Conservation (phyloP, 164 flowering plant species). For the Chloranthus sessilifolius region DNA sequence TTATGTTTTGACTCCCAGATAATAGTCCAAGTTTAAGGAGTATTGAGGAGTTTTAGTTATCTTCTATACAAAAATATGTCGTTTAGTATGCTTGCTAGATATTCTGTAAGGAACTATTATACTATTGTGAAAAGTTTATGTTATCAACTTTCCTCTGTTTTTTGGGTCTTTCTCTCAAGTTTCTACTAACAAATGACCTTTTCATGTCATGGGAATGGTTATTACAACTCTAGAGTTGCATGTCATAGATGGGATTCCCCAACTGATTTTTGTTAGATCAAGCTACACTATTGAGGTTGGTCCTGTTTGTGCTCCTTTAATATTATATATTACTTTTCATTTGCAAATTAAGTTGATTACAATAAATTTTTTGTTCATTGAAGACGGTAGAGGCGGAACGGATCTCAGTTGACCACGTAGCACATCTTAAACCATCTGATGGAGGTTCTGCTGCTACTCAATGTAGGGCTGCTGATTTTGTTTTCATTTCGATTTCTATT, state of each 20-base stretch:
- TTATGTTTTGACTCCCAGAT: too few species aligned
- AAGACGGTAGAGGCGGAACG: slow-evolving; percentile 98
- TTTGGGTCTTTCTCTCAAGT: not conserved
- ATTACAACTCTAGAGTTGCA: slow-evolving; percentile 64
- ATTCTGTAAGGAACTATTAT: not conserved
- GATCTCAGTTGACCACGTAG: slow-evolving; percentile 97
- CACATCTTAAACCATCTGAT: slow-evolving; percentile 98
- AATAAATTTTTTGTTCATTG: slow-evolving; percentile 10
- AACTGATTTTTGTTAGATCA: slow-evolving; percentile 85
- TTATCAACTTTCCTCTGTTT: not conserved
- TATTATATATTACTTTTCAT: not conserved
- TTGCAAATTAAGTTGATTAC: not conserved
- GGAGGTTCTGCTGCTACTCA: slow-evolving; percentile 99
- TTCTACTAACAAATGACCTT: slow-evolving; percentile 3
- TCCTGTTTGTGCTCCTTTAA: slow-evolving; percentile 1
- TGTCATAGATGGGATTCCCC: slow-evolving; percentile 92
- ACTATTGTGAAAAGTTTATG: too few species aligned
- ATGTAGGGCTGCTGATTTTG: slow-evolving; percentile 35
- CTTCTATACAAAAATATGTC: not conserved
- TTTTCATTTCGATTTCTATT: not conserved
- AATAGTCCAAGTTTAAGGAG: too few species aligned
- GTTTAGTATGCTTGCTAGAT: not conserved
- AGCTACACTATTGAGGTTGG: slow-evolving; percentile 93
- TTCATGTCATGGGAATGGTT: slow-evolving; percentile 13
- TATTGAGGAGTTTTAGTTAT: too few species aligned